Percentiles rank a stretch among this genome's conserved stretches.
phyloP scores from a whole-genome alignment of 257 asterid species.

The Jasminum sambac region DNA sequence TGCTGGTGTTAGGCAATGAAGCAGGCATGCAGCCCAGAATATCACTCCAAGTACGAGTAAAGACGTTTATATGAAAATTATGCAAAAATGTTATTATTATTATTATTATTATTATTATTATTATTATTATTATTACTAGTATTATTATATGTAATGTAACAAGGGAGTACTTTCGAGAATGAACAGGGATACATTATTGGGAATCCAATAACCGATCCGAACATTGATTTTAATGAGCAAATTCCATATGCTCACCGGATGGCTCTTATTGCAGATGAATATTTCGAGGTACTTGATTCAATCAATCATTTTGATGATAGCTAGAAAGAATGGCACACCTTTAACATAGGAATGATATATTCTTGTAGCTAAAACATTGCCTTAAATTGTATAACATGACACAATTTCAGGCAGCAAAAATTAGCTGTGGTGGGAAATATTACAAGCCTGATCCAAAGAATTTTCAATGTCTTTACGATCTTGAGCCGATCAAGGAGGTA shows the following conservation, averaged over 20 bases:
- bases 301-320: not conserved
- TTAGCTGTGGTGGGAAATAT: slow-evolving; percentile 43
- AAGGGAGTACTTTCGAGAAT: not conserved
- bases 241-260: slow-evolving; percentile 50
- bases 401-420: slow-evolving; percentile 37
- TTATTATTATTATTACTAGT: no score
- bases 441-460: slow-evolving; percentile 38
- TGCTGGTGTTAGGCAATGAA: slow-evolving; percentile 39
- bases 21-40: slow-evolving; percentile 43
- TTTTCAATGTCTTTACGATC: slow-evolving; percentile 29
- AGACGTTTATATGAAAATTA: not conserved
- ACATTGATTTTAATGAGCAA: slow-evolving; percentile 29
- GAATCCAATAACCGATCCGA: slow-evolving; percentile 14
- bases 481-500: slow-evolving; percentile 34
- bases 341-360: not conserved
- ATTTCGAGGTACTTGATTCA: slow-evolving; percentile 38
- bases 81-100: not conserved
- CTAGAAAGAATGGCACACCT: not conserved
- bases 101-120: no score
- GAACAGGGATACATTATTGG: slow-evolving; percentile 50
- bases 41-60: slow-evolving; percentile 31
- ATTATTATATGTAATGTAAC: no score
- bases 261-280: slow-evolving; percentile 51
- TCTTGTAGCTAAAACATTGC: not conserved
- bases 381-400: not conserved